A percentile compares a stretch with the other conserved stretches of the same genome.
These are phyloP conservation scores for Hevea brasiliensis DNA, from an alignment of 345 rosid genomes.

Conservation along the genomic window DNA sequence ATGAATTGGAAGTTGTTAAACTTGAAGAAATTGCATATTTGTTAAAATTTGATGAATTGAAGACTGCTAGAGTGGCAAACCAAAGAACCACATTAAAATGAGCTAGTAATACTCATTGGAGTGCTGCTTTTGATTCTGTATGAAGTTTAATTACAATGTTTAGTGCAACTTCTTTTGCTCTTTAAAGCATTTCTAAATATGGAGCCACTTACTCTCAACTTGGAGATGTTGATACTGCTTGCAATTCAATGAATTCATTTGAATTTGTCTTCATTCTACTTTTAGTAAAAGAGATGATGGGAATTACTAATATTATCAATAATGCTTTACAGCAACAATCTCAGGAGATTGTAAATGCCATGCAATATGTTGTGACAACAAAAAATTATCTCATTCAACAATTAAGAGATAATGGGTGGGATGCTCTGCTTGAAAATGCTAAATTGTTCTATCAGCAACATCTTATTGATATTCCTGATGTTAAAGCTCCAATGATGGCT, in stretches of 20 bases:
- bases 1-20: background rate
- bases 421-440: background rate
- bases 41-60: background rate
- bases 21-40: constrained; percentile 7
- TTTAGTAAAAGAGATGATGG: constrained; percentile 2
- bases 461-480: background rate
- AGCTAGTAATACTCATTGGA: constrained; percentile 1
- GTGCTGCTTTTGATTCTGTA: constrained; percentile 8
- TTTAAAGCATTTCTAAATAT: background rate
- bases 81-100: constrained; percentile 4
- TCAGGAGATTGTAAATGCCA: background rate
- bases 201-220: constrained; percentile 7
- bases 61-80: too few species aligned
- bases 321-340: constrained; percentile 7
- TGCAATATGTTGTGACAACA: background rate
- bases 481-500: constrained; percentile 5
- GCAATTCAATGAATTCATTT: background rate
- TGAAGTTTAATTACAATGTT: constrained; percentile 4
- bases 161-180: background rate
- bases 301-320: constrained; percentile 7
- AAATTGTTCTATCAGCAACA: background rate
- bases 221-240: constrained; percentile 5
- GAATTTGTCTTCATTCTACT: constrained; percentile 8
- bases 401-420: constrained; percentile 12
- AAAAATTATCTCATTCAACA: background rate